Base-by-base conservation (phyloP, 2,329 filamentous ascomycete species). In the Aspergillus tubingensis region DNA sequence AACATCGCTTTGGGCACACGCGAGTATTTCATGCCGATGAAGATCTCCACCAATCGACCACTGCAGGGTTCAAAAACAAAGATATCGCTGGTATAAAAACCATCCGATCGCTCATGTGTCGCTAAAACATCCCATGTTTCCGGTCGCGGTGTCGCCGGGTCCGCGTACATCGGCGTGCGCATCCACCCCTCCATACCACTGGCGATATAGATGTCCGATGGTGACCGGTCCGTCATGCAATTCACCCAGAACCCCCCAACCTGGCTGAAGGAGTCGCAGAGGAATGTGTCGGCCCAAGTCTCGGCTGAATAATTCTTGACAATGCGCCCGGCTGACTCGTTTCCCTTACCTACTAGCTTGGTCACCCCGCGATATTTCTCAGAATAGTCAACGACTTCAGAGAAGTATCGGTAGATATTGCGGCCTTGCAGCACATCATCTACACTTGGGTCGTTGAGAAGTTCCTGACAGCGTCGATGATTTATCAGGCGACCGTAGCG, bases 211-310 rank as follows among this genome's bases (percentile, higher is more conserved):
- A 77, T 71, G 2, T 74, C 68, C 0, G 57, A 49, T 3, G 61
- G 15, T 0, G 56, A 3, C 1, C 61, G 55, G 23, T 75, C 69
- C 0, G 68, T 71, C 72, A 77, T 72, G 36, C 70, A 75, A 54
- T 79, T 79, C 2, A 74, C 72, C 57, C 72, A 74, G 5, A 80
- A 72, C 0, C 77, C 76, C 6, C 72, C 74, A 2, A 76, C 68
- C 53, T 77, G 75, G 47, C 69, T 67, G 55, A 76, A 76, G 0
- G 63, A 63, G 52, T 77, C 75, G 1, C 62, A 60, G 7, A 71
- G 54, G 27, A 64, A 63, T 0, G 68, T 55, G 53, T 76, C 72
- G 0, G 72, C 61, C 70, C 68, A 72, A 5, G 69, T 71, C 30
- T 63, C 43, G 1, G 58, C 47, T 0, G 44, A 61, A 32, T 64